phyloP scores from a whole-genome alignment of 2,329 filamentous ascomycete species.

The Aspergillus brasiliensis region DNA sequence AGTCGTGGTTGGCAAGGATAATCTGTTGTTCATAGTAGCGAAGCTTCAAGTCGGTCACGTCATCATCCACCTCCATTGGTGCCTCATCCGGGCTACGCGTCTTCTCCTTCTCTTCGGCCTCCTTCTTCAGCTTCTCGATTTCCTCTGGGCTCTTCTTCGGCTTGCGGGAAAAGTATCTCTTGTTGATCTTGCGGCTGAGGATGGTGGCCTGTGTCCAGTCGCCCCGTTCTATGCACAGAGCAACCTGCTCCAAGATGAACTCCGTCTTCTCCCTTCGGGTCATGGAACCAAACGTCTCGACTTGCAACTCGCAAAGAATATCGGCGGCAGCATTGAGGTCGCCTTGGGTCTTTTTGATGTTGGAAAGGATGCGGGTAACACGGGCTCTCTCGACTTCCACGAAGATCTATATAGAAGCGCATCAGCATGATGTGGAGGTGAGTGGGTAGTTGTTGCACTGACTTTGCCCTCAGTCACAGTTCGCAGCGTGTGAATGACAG shows the following conservation, averaged over 20 bases:
- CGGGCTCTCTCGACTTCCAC: slow-evolving; percentile 97
- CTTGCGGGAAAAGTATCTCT: slow-evolving; percentile 84
- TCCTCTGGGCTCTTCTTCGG: slow-evolving; percentile 88
- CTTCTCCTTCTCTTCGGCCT: slow-evolving; percentile 73
- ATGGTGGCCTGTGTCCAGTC: slow-evolving; percentile 97
- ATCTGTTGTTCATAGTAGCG: slow-evolving; percentile 98
- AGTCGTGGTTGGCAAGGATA: slow-evolving; percentile 89
- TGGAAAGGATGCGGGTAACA: slow-evolving; percentile 89
- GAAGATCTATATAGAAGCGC: slow-evolving; percentile 68
- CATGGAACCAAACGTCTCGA: slow-evolving; percentile 99
- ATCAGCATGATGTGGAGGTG: neutral
- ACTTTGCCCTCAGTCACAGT: slow-evolving; percentile 98
- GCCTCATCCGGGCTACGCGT: slow-evolving; percentile 75
- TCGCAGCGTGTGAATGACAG: slow-evolving; percentile 89
- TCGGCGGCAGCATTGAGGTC: slow-evolving; percentile 88
- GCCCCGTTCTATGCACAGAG: slow-evolving; percentile 88
- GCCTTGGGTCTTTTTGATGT: slow-evolving; percentile 96
- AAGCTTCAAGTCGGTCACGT: slow-evolving; percentile 95
- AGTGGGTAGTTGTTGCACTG: slow-evolving; percentile 23
- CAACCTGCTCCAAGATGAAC: slow-evolving; percentile 94
- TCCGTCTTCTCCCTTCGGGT: slow-evolving; percentile 96
- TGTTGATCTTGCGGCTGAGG: slow-evolving; percentile 95
- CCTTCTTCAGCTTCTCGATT: slow-evolving; percentile 86
- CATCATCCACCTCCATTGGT: slow-evolving; percentile 75
- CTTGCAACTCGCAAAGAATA: slow-evolving; percentile 94